Base-by-base conservation (phyloP, 2,329 filamentous ascomycete genomes). In the Fusarium chaquense region DNA sequence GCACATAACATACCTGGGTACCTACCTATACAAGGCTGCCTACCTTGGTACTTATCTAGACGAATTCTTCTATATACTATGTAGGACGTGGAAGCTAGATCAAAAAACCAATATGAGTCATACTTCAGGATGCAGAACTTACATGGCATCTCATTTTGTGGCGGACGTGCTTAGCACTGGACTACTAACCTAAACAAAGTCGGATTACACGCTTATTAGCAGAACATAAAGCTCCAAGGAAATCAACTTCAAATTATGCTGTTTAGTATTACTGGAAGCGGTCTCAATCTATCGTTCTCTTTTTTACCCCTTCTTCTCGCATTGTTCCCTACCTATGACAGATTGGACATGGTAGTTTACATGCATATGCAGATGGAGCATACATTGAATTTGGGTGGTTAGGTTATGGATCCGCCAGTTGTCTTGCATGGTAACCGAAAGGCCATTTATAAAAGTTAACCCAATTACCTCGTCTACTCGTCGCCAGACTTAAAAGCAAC, bases 381-480 rank as follows among this genome's bases (percentile, higher is more conserved):
- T 40, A 26, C 36, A 51, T 51, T 41, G 10, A 51, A 51, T 51
- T 40, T 16, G 36, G 32, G 35, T 40, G 49, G 49, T 15, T 51
- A 40, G 49, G 24, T 6, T 51, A 51, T 51, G 49, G 35, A 40
- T 40, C 33, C 49, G 49, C 49, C 49, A 51, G 49, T 41, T 51
- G 49, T 51, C 49, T 12, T 51, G 49, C 49, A 51, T 41, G 32
- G 33, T 40, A 51, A 51, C 49, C 49, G 35, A 51, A 40, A 40
- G 15, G 11, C 47, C 49, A 13, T 51, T 38, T 28, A 28, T 28
- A 51, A 51, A 51, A 26, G n/a, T 28, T 24, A 41, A 40, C 35
- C 49, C n/a, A 51, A 51, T 28, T 40, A 16, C 24, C 33, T 40
- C 4, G 36, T 22, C 15, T n/a, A 28, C 16, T 24, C 5, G 46